Evolutionary conservation across 148 eudicot genomes (phyloP).

Genomic region (Fagopyrum homotropicum): DNA sequence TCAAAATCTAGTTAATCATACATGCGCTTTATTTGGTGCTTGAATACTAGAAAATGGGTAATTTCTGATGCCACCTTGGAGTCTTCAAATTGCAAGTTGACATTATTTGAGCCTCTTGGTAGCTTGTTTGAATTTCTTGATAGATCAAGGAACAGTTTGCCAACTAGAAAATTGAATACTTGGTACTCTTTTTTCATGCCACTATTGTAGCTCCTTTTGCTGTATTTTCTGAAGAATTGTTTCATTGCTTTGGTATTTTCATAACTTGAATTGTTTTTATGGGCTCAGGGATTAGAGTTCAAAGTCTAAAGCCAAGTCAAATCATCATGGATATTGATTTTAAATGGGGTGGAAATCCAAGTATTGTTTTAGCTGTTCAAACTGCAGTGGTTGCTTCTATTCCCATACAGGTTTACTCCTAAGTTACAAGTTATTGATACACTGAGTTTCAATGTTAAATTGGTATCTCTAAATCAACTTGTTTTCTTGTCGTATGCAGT

Average conservation of each 20-base stretch:
- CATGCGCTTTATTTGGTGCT: neutral
- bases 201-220: neutral
- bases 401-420: slow-evolving; percentile 77
- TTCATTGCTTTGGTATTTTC: neutral
- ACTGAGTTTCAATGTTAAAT: neutral
- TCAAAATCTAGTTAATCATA: neutral
- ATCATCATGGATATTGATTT: slow-evolving; percentile 93
- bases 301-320: slow-evolving; percentile 86
- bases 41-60: neutral
- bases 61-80: neutral
- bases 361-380: slow-evolving; percentile 68
- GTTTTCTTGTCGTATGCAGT: slow-evolving; percentile 35
- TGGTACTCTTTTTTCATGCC: neutral
- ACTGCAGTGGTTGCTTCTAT: slow-evolving; percentile 87
- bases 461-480: slow-evolving; percentile 1
- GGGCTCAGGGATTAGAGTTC: slow-evolving; percentile 87
- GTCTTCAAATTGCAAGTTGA: neutral
- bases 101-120: neutral
- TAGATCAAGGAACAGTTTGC: neutral
- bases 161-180: neutral
- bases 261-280: neutral
- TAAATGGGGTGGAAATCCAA: slow-evolving; percentile 97
- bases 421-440: neutral
- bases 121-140: neutral
- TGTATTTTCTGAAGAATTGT: neutral